Conservation (phyloP, 805 yeast species). For the Candida dajiaensis region DNA sequence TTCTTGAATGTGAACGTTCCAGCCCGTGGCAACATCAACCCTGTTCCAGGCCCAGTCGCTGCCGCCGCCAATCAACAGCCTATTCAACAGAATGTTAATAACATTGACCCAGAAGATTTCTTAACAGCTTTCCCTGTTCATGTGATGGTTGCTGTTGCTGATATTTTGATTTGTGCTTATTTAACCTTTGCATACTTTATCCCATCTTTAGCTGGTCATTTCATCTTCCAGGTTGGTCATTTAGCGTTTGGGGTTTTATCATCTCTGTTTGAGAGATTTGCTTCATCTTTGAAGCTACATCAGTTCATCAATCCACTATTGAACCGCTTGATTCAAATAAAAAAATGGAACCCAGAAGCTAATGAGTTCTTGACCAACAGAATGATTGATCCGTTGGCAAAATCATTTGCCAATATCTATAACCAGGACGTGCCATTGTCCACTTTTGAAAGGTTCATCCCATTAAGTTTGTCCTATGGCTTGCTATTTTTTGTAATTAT, state of each 20-base stretch:
- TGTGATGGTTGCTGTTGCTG: slow-evolving; percentile 21
- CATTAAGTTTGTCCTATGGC: slow-evolving; percentile 31
- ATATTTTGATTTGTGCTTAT: slow-evolving; percentile 28
- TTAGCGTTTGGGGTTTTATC: slow-evolving; percentile 3
- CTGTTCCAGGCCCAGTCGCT: not conserved
- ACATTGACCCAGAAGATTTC: slow-evolving; percentile 15
- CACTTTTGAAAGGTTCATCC: slow-evolving; percentile 31
- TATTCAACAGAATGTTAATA: not conserved
- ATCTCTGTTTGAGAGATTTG: slow-evolving; percentile 3
- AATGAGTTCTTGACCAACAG: slow-evolving; percentile 1
- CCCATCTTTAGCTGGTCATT: slow-evolving; percentile 42
- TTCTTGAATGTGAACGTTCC: not conserved
- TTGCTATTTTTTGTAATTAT: slow-evolving; percentile 23
- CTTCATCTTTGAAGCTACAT: not conserved
- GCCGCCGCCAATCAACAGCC: slow-evolving; percentile 1
- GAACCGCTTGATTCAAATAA: not conserved
- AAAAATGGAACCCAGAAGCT: slow-evolving; percentile 2
- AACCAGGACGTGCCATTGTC: slow-evolving; percentile 25
- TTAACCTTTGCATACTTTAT: slow-evolving; percentile 38
- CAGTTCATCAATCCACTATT: not conserved
- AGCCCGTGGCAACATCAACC: not conserved
- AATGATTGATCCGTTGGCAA: slow-evolving; percentile 17
- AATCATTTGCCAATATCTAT: slow-evolving; percentile 16
- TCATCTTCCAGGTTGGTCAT: slow-evolving; percentile 17
- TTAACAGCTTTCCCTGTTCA: slow-evolving; percentile 11